Base-by-base conservation (phyloP, 176 grass and related monocot genomes). In the Musa troglodytarum region DNA sequence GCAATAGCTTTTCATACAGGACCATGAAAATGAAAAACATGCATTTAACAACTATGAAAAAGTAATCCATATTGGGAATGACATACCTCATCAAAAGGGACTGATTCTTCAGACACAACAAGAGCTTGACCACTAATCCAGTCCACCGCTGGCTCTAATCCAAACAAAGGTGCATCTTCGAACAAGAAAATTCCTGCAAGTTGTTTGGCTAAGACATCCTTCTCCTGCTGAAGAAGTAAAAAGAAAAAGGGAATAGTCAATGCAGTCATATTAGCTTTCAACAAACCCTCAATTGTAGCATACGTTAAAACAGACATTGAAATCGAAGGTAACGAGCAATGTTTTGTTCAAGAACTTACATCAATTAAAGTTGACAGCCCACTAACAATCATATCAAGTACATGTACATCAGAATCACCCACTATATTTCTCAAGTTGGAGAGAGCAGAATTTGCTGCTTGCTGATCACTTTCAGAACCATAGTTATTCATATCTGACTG, bases 61-160 rank as follows among this genome's bases (percentile, higher is more conserved):
- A 86, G 53, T 10, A 63, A 52, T 14, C 49, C 49, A 61, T 59
- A 72, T 50, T 59, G 67, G 65, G 71, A 74, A 9, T 22, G 64
- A 61, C 50, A 24, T 78, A 93, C 95, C 88, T 94, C 95, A 78
- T 99, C 95, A 83, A 94, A 91, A 67, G 88, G 91, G 73, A 94
- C 80, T 78, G 95, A 94, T 89, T 99, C 95, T 75, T 99, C 95
- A 70, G 90, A 91, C 77, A 87, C 88, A 69, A 83, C 89, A 55
- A 87, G 85, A 11, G 64, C 54, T 69, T 85, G 59, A 68, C 80
- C 77, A 61, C 86, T 90, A 67, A 83, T 81, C 95, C 95, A 99
- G 53, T 91, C 88, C 83, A 99, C 80, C 23, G 75, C 80, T 68
- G 86, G 81, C 85, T 71, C 83, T 6, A 91, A 94, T 49, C 84